A percentile compares a stretch with the other conserved stretches of the same genome.
Conservation (phyloP, 257 asterid genomes). For the Lithospermum erythrorhizon region DNA sequence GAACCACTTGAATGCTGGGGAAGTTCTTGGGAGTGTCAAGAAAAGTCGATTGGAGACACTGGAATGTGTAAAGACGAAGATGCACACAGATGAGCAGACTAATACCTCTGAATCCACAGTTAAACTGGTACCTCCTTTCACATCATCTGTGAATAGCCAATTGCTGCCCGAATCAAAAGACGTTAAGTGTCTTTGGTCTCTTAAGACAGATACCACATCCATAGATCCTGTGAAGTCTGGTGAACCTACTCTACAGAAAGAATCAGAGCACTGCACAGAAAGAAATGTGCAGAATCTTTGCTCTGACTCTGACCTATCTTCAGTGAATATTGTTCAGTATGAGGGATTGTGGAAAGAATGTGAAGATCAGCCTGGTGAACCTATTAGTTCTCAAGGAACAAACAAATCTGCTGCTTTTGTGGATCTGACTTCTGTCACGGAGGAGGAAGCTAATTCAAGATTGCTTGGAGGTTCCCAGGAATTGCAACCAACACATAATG, state of each 20-base stretch:
- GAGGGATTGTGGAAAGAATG: no score
- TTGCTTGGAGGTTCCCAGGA: no score
- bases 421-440: constrained; percentile 12
- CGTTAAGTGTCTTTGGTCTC: constrained; percentile 9
- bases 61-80: constrained; percentile 22
- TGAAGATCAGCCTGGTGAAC: no score
- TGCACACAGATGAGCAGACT: constrained; percentile 24
- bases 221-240: constrained; percentile 20
- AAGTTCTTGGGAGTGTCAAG: constrained; percentile 19
- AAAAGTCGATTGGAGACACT: constrained; percentile 12
- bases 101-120: constrained; percentile 20
- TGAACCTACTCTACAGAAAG: constrained; percentile 27
- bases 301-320: constrained; percentile 37
- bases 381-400: constrained; percentile 19
- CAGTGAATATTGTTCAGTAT: constrained; percentile 48
- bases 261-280: constrained; percentile 13
- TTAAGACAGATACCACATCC: constrained; percentile 17
- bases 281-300: constrained; percentile 30
- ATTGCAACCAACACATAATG: constrained; percentile 20
- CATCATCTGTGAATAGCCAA: constrained; percentile 26
- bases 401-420: constrained; percentile 19
- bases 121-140: constrained; percentile 16
- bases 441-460: constrained; percentile 10
- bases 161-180: constrained; percentile 19
- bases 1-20: constrained; percentile 32